Evolutionary conservation across 2,329 filamentous ascomycete genomes (phyloP).

Genomic region (Coniella vitis): DNA sequence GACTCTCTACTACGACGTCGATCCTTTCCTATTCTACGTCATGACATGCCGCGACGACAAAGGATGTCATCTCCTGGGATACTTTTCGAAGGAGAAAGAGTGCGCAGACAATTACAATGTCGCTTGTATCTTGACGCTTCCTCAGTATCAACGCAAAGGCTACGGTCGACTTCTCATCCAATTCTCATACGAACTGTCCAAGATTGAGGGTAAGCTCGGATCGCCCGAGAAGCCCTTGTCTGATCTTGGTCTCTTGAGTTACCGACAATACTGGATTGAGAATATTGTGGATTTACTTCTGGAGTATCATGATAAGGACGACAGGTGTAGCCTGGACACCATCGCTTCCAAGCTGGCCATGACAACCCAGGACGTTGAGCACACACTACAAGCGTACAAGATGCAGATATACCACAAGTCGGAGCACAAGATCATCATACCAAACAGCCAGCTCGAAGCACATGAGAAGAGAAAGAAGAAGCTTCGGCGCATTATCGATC

Average conservation of each 20-base stretch:
- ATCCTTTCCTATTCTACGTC: slow-evolving; percentile 97
- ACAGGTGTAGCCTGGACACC: slow-evolving; percentile 77
- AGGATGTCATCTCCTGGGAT: slow-evolving; percentile 95
- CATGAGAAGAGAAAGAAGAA: slow-evolving; percentile 79
- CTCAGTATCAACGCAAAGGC: slow-evolving; percentile 92
- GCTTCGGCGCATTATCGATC: slow-evolving; percentile 67
- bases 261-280: slow-evolving; percentile 97
- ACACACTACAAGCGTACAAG: slow-evolving; percentile 86
- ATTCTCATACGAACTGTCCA: slow-evolving; percentile 94
- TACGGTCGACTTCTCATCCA: slow-evolving; percentile 91
- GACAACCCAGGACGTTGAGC: slow-evolving; percentile 96
- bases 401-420: slow-evolving; percentile 96
- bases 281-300: slow-evolving; percentile 84
- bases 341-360: slow-evolving; percentile 76
- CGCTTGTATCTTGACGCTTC: slow-evolving; percentile 92
- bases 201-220: slow-evolving; percentile 89
- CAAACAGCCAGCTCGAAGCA: slow-evolving; percentile 72
- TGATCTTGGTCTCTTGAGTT: slow-evolving; percentile 86
- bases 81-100: slow-evolving; percentile 98
- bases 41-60: slow-evolving; percentile 87
- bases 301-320: slow-evolving; percentile 58
- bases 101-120: slow-evolving; percentile 96
- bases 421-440: slow-evolving; percentile 91
- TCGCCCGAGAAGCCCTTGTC: slow-evolving; percentile 95
- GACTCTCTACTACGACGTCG: slow-evolving; percentile 98